phyloP scores from a whole-genome alignment of 331 rosid genomes.

The Quercus tomentella region DNA sequence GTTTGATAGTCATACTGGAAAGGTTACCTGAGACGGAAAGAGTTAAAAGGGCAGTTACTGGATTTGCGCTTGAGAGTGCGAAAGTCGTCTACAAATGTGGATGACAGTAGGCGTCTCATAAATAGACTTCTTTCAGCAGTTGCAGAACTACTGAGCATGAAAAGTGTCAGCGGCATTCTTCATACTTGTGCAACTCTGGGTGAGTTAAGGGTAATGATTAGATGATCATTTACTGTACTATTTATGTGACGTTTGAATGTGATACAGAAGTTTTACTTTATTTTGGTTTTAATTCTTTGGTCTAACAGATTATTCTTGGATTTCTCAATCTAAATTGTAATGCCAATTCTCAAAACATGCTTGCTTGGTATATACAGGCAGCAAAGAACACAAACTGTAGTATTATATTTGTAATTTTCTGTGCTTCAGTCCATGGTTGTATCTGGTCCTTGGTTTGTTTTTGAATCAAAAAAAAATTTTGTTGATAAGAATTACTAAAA shows the following conservation, averaged over 20 bases:
- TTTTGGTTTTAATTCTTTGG: neutral
- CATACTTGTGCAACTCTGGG: constrained; percentile 85
- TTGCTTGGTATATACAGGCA: neutral
- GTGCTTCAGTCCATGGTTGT: neutral
- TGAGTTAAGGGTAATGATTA: constrained; percentile 12
- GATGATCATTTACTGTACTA: neutral
- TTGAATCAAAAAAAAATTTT: neutral
- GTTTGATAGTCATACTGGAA: constrained; percentile 69
- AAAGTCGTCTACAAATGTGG: constrained; percentile 68
- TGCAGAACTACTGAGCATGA: constrained; percentile 63
- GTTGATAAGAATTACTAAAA: too few relatives aligned
- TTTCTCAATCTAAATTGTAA: neutral
- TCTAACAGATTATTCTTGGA: neutral
- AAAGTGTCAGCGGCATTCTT: constrained; percentile 73
- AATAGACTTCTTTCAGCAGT: constrained; percentile 82
- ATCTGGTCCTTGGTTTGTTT: neutral
- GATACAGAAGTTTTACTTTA: neutral
- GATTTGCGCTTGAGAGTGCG: constrained; percentile 72
- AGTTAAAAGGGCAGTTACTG: constrained; percentile 51
- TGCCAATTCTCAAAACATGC: neutral
- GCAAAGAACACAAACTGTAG: neutral
- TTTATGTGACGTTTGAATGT: neutral
- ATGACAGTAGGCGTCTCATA: constrained; percentile 80
- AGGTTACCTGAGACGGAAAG: constrained; percentile 67
- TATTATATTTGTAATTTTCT: neutral